Conservation (phyloP, 2,329 filamentous ascomycete species). For the Capronia americana region DNA sequence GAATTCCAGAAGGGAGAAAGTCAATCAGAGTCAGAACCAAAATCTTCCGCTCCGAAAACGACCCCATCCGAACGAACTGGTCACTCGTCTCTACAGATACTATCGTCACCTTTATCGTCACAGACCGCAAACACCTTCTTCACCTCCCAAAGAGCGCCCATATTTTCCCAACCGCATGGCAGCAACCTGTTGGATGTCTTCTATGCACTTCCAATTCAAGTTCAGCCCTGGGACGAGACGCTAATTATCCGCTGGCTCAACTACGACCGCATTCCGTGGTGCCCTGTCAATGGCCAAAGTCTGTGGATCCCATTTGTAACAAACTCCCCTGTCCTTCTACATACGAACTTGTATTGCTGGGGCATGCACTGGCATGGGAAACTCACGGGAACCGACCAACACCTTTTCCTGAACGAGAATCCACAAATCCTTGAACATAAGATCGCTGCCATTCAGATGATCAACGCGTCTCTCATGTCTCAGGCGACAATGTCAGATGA, state of each 20-base stretch:
- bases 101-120: background rate
- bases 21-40: constrained; percentile 2
- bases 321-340: constrained; percentile 16
- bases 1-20: background rate
- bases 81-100: constrained; percentile 3
- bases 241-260: constrained; percentile 24
- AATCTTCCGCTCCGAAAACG: background rate
- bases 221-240: constrained; percentile 21
- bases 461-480: constrained; percentile 12
- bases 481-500: constrained; percentile 10
- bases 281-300: constrained; percentile 24
- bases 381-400: constrained; percentile 16
- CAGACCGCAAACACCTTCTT: background rate
- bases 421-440: constrained; percentile 25
- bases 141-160: background rate
- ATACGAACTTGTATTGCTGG: constrained; percentile 27
- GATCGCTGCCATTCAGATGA: constrained; percentile 19
- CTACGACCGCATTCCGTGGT: constrained; percentile 27
- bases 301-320: constrained; percentile 22
- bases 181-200: constrained; percentile 19
- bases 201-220: constrained; percentile 9
- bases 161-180: constrained; percentile 11
- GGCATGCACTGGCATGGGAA: constrained; percentile 27
- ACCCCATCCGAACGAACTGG: background rate
- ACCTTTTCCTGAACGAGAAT: constrained; percentile 17